phyloP scores from a whole-genome alignment of 108 stramenopile genomes.

The Fragilaria crotonensis region DNA sequence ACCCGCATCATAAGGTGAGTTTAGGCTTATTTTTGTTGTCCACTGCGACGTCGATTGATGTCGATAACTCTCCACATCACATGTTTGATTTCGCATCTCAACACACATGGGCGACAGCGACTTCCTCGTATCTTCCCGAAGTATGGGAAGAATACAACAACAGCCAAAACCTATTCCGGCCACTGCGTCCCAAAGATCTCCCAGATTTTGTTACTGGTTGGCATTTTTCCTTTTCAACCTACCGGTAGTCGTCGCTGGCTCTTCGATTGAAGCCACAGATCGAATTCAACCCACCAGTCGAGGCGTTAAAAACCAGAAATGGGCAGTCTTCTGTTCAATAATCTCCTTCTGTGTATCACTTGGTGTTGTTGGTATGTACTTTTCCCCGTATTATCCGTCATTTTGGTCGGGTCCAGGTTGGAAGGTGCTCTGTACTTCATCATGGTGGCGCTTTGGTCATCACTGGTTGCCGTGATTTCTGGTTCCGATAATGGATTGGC shows the following conservation, averaged over 20 bases:
- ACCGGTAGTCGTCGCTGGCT: slow-evolving; percentile 28
- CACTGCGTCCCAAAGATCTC: slow-evolving; percentile 11
- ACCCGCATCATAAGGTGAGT: no score
- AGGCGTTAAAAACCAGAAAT: slow-evolving; percentile 2
- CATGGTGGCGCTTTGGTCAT: slow-evolving; percentile 6
- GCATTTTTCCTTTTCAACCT: slow-evolving; percentile 31
- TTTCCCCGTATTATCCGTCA: neutral
- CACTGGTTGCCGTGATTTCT: slow-evolving; percentile 8
- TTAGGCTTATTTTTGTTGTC: no score
- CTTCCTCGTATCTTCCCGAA: no score
- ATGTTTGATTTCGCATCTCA: no score
- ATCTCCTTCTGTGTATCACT: neutral
- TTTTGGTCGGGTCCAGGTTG: slow-evolving; percentile 1
- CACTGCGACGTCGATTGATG: no score
- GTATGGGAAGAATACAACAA: no score
- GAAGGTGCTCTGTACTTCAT: slow-evolving; percentile 3
- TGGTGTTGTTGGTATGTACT: slow-evolving; percentile 2
- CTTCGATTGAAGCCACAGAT: slow-evolving; percentile 25
- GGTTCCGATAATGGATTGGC: slow-evolving; percentile 10
- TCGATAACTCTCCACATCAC: no score
- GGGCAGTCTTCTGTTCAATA: slow-evolving; percentile 8
- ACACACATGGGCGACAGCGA: no score
- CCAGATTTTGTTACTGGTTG: slow-evolving; percentile 32
- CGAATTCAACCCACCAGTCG: neutral
- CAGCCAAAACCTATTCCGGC: no score